phyloP scores from a whole-genome alignment of 2,329 filamentous ascomycete genomes.

The Penicillium sp. region DNA sequence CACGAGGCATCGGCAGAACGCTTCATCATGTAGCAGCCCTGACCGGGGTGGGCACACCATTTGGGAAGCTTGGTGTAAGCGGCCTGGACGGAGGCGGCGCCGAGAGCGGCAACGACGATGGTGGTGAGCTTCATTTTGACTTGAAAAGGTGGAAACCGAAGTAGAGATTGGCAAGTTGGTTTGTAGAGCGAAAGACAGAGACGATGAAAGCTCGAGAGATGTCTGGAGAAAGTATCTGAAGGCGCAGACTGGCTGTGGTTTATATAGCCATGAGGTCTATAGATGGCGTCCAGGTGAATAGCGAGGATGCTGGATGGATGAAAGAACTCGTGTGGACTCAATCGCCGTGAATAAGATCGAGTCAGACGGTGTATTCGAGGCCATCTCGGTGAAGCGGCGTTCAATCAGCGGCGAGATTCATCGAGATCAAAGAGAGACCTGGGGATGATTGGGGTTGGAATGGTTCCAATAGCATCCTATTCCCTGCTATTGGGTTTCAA shows the following conservation, averaged over 20 bases:
- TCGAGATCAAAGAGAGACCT: neutral
- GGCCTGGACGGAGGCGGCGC: slow-evolving; percentile 39
- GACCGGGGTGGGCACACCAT: slow-evolving; percentile 34
- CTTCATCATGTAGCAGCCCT: slow-evolving; percentile 33
- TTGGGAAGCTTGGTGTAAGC: slow-evolving; percentile 25
- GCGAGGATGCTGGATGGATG: neutral
- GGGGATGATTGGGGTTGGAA: too few relatives aligned
- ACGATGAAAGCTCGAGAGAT: slow-evolving; percentile 14
- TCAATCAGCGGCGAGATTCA: neutral
- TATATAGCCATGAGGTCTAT: slow-evolving; percentile 1
- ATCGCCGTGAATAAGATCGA: neutral
- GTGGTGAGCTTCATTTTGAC: slow-evolving; percentile 53
- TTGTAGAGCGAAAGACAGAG: slow-evolving; percentile 7
- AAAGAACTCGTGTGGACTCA: neutral
- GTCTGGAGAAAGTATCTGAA: neutral
- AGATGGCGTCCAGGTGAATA: neutral
- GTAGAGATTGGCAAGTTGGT: slow-evolving; percentile 10
- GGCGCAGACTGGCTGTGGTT: neutral
- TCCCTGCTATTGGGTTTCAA: too few relatives aligned
- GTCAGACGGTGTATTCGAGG: neutral
- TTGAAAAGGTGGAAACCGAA: slow-evolving; percentile 15
- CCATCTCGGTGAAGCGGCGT: neutral
- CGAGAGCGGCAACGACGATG: slow-evolving; percentile 45
- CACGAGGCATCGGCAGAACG: slow-evolving; percentile 26
- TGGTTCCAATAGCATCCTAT: too few relatives aligned